Evolutionary conservation across 306 rosid species (phyloP).

Genomic region (Pachyrhizus erosus): DNA sequence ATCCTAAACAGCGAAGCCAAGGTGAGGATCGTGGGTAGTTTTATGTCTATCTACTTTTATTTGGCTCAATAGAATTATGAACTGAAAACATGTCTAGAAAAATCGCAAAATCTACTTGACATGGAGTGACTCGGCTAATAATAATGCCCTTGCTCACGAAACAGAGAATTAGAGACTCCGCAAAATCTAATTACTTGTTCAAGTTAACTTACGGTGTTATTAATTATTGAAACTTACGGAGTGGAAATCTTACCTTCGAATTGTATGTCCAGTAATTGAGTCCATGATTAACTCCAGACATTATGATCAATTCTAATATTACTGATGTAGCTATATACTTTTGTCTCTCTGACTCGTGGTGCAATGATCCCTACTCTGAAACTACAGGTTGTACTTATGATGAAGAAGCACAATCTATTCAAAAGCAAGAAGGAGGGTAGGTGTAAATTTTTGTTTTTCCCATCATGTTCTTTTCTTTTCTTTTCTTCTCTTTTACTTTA

Average conservation of each 20-base stretch:
- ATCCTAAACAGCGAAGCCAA: conserved; percentile 70
- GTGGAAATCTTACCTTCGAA: not conserved
- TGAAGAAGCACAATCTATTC: conserved; percentile 69
- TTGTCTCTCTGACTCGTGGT: not conserved
- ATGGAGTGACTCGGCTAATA: not conserved
- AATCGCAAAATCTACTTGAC: not conserved
- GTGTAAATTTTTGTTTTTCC: conserved; percentile 36
- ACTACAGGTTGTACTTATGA: conserved; percentile 71
- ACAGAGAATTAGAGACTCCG: not conserved
- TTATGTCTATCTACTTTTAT: not conserved
- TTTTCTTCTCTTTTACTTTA: not conserved
- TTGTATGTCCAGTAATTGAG: not conserved
- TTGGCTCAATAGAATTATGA: not conserved
- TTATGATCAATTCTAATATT: not conserved
- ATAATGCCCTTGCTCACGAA: not conserved
- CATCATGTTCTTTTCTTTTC: not conserved
- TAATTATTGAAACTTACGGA: conserved; percentile 7
- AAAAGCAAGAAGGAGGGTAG: conserved; percentile 77
- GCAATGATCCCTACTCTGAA: conserved; percentile 38
- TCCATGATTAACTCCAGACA: conserved; percentile 1
- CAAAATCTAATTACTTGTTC: conserved; percentile 6
- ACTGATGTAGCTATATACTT: not conserved
- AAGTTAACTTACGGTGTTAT: not conserved
- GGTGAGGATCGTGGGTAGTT: conserved; percentile 48
- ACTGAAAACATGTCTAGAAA: not conserved